Evolutionary conservation across 129 eudicot genomes (phyloP), one percentile per base, ranked within the genome.

Genomic region (Sambucus nigra): DNA sequence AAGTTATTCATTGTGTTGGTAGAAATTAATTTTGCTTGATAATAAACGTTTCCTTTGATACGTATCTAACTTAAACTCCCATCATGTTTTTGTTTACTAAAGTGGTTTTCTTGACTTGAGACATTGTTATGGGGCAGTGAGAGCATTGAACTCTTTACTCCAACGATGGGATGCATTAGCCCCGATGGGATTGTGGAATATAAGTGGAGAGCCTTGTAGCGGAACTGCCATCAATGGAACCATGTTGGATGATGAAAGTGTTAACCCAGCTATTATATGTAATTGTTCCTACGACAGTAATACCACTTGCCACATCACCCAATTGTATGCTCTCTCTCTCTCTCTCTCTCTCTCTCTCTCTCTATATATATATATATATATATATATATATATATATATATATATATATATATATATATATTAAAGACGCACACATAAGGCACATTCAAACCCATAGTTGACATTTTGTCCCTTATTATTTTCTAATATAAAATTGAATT

Each of bases 131-230:
- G n/a, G 51, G 47, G 57, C 63, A 78, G 85, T 59, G n/a, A 68
- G 67, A 61, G 80, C 80, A 15, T 50, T 78, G 44, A 78, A 62
- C 47, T 52, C 77, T 5, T 55, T 78, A 54, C 69, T 78, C 48
- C 67, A 61, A 61, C 52, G 52, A 69, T 78, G 84, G 84, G 66
- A 63, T 11, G 63, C 49, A 41, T 66, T 29, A 35, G 69, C 65
- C 23, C 75, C 75, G 2, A 22, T 51, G 28, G 56, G 57, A 16
- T 25, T 58, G 39, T 74, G 79, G 76, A 74, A 74, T 51, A 64
- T 74, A 64, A 78, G 80, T 25, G 84, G 84, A 45, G 80, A 78
- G 33, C 80, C 80, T 6, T 78, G 85, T 66, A 69, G 55, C 24
- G 85, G 85, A 33, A 52, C 63, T 38, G 85, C 80, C 29, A 67